A percentile compares a stretch with the other conserved stretches of the same genome.
These are phyloP conservation scores for Pichia sp. DNA, from an alignment of 1,139 yeast genomes.

Conservation along the genomic window DNA sequence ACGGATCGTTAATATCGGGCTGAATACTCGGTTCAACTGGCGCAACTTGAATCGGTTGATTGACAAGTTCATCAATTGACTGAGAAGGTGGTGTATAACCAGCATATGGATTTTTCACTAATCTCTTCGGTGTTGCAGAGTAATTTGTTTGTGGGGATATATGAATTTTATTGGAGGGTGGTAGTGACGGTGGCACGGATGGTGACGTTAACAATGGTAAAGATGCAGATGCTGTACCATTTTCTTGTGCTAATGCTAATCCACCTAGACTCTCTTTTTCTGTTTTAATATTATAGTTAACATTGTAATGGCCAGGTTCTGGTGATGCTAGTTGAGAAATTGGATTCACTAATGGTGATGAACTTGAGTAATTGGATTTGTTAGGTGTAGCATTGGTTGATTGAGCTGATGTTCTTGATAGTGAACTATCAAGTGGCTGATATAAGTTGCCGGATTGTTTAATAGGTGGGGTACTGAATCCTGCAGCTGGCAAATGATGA, in stretches of 20 bases:
- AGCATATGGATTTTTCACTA: not conserved
- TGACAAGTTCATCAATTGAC: not conserved
- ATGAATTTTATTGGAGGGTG: not conserved
- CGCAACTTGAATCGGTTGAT: not conserved
- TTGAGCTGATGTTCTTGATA: not conserved
- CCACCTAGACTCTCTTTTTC: not conserved
- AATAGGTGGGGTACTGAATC: not conserved
- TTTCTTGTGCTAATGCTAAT: not conserved
- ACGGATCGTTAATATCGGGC: not conserved
- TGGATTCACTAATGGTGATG: not conserved
- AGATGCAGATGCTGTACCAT: not conserved
- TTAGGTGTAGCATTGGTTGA: not conserved
- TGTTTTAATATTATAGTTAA: not conserved
- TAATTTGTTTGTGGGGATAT: too few species aligned
- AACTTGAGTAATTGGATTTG: not conserved
- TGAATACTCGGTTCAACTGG: not conserved
- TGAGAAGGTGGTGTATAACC: not conserved
- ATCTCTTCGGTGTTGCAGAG: not conserved
- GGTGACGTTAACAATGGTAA: not conserved
- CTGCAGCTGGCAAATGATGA: not conserved
- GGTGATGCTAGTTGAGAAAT: not conserved
- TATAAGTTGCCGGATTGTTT: not conserved
- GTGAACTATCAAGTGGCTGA: not conserved
- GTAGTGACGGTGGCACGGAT: not conserved
- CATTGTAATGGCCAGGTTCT: not conserved